Percentiles rank a stretch among this genome's conserved stretches.
phyloP scores from a whole-genome alignment of 140 eudicot genomes.

The Stevia rebaudiana region DNA sequence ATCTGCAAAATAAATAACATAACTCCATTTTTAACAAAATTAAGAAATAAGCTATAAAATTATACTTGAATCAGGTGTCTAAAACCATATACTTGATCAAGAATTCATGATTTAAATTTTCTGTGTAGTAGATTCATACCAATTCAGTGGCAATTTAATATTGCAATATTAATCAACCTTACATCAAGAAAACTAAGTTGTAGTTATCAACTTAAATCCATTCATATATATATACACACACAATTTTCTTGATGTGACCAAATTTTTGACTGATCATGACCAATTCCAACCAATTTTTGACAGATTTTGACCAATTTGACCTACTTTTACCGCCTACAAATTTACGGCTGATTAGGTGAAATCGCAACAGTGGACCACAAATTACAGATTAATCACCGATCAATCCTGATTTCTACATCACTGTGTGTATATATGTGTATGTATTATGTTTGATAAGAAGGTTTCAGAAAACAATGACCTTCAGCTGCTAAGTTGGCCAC shows the following conservation, averaged over 20 bases:
- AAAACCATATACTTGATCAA: neutral
- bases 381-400: too few species aligned
- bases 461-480: constrained; percentile 46
- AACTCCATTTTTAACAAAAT: neutral
- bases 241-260: too few species aligned
- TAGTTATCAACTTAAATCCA: neutral
- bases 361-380: too few species aligned
- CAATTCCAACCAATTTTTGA: too few species aligned
- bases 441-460: neutral
- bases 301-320: too few species aligned
- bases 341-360: too few species aligned
- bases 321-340: too few species aligned
- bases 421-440: neutral
- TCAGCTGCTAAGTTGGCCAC: constrained; percentile 99
- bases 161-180: neutral
- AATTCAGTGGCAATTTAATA: neutral
- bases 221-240: too few species aligned
- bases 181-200: neutral
- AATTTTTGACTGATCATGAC: too few species aligned
- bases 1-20: constrained; percentile 43
- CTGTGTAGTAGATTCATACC: neutral
- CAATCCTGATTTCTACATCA: too few species aligned
- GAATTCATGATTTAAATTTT: neutral
- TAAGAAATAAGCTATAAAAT: neutral
- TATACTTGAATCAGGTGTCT: neutral